These are phyloP conservation scores for Angophora floribunda DNA, from an alignment of 345 rosid species.

Conservation along the genomic window DNA sequence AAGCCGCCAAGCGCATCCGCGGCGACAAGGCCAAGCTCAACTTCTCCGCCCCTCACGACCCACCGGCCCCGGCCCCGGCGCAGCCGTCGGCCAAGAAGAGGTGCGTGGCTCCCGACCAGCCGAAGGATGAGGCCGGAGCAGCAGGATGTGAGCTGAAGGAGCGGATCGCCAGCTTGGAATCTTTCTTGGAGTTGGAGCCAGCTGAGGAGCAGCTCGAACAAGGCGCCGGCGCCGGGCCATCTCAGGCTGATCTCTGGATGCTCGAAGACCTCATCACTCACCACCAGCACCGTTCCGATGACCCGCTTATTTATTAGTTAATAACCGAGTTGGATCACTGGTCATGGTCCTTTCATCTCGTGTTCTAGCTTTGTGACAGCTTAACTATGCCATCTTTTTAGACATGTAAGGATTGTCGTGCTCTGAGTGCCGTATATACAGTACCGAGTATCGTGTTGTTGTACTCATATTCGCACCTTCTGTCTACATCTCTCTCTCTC, in stretches of 20 bases:
- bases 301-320: not conserved
- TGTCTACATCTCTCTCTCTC: not conserved
- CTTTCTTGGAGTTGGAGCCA: slow-evolving; percentile 33
- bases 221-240: not conserved
- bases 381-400: not conserved
- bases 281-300: slow-evolving; percentile 3
- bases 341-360: not conserved
- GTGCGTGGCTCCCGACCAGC: slow-evolving; percentile 8
- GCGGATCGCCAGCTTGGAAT: slow-evolving; percentile 50
- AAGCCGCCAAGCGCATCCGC: slow-evolving; percentile 84
- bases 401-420: not conserved
- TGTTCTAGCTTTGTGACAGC: not conserved
- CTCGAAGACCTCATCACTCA: slow-evolving; percentile 47
- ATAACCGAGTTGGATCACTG: not conserved
- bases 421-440: not conserved
- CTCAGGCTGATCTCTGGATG: slow-evolving; percentile 46
- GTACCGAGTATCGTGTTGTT: not conserved
- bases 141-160: slow-evolving; percentile 29
- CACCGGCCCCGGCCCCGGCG: not conserved
- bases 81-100: slow-evolving; percentile 38
- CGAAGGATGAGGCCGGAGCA: not conserved
- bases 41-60: slow-evolving; percentile 25
- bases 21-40: slow-evolving; percentile 94
- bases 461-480: not conserved
- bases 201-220: not conserved